Conservation (phyloP, 371 early-diverging fungal genomes). For the Parasitella parasitica region DNA sequence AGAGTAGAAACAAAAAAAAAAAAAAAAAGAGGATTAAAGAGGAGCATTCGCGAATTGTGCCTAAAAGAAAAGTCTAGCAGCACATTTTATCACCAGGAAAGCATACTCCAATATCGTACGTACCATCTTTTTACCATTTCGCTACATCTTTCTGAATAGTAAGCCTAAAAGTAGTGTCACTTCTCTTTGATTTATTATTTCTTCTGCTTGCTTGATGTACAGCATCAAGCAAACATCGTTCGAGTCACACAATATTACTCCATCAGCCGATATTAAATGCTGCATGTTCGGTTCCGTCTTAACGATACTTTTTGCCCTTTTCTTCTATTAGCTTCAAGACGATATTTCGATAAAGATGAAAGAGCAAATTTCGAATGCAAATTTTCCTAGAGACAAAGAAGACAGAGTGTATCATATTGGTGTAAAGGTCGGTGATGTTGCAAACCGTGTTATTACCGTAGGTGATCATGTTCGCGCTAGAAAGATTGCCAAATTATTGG, state of each 20-base stretch:
- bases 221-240: not conserved
- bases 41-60: not conserved
- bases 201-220: too few relatives aligned
- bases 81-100: too few relatives aligned
- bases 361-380: conserved; percentile 67
- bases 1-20: not conserved
- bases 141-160: too few relatives aligned
- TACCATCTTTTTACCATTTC: too few relatives aligned
- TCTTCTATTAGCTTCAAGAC: too few relatives aligned
- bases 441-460: conserved; percentile 90
- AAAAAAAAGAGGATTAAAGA: not conserved
- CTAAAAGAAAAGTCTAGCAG: too few relatives aligned
- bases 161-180: too few relatives aligned
- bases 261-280: not conserved
- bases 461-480: conserved; percentile 87
- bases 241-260: too few relatives aligned
- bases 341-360: too few relatives aligned
- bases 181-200: too few relatives aligned
- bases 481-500: conserved; percentile 63
- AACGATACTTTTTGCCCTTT: too few relatives aligned
- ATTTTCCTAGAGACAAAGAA: conserved; percentile 79
- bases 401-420: conserved; percentile 90
- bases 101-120: too few relatives aligned
- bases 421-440: conserved; percentile 79
- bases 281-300: not conserved